Conservation (phyloP, 1,284 basidiomycete genomes). For the Ustilago sp. region DNA sequence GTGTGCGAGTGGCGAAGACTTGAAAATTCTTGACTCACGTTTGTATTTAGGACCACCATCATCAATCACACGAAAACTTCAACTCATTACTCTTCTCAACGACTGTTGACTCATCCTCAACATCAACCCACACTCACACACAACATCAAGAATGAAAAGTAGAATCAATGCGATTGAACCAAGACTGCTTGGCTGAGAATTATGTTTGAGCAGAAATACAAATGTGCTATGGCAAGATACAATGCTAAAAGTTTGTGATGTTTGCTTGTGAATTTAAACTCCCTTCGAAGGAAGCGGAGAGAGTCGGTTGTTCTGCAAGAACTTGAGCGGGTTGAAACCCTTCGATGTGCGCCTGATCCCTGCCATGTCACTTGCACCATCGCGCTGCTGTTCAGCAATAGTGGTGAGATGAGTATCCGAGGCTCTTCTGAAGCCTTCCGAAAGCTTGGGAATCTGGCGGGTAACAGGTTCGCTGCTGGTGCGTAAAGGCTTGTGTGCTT, state of each 20-base stretch:
- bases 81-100: constrained; percentile 1
- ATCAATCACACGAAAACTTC: too few species aligned
- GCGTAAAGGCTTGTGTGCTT: constrained; percentile 24
- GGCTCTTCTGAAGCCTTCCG: constrained; percentile 26
- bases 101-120: background rate
- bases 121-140: background rate
- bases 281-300: constrained; percentile 41
- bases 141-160: background rate
- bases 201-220: constrained; percentile 33
- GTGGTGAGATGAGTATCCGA: constrained; percentile 42
- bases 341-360: constrained; percentile 16
- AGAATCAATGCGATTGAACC: constrained; percentile 8
- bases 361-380: background rate
- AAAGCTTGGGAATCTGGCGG: constrained; percentile 18
- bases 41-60: too few species aligned
- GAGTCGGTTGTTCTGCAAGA: constrained; percentile 46
- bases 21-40: too few species aligned
- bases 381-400: constrained; percentile 27
- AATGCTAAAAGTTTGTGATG: background rate
- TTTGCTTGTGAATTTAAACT: constrained; percentile 6
- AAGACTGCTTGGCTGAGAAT: background rate
- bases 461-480: constrained; percentile 27
- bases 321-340: constrained; percentile 35
- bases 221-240: constrained; percentile 7
- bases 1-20: too few species aligned